Conservation (phyloP, 2,329 filamentous ascomycete species). For the Orbilia brochopaga region DNA sequence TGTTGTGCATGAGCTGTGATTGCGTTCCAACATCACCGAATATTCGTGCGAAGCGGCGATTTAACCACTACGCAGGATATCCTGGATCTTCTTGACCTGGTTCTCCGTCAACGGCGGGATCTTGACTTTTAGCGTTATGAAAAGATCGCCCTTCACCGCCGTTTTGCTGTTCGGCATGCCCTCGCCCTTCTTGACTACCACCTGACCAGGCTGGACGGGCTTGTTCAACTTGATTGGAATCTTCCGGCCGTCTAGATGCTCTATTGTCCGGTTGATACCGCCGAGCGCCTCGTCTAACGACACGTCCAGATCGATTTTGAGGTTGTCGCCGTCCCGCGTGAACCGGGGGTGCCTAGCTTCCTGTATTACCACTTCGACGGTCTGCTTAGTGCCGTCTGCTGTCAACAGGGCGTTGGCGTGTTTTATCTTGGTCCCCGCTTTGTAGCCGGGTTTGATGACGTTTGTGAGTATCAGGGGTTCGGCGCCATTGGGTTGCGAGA, state of each 20-base stretch:
- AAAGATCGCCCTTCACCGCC: slow-evolving; percentile 38
- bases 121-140: slow-evolving; percentile 44
- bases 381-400: slow-evolving; percentile 86
- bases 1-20: too few relatives aligned
- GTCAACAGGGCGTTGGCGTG: slow-evolving; percentile 97
- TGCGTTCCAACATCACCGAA: too few relatives aligned
- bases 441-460: slow-evolving; percentile 92
- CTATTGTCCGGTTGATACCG: slow-evolving; percentile 86
- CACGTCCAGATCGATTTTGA: slow-evolving; percentile 93
- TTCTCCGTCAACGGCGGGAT: slow-evolving; percentile 42
- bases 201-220: slow-evolving; percentile 41
- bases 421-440: slow-evolving; percentile 92
- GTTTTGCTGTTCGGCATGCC: slow-evolving; percentile 50
- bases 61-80: slow-evolving; percentile 28
- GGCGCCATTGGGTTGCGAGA: slow-evolving; percentile 94
- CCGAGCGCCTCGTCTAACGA: slow-evolving; percentile 93
- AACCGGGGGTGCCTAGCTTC: slow-evolving; percentile 96
- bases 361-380: slow-evolving; percentile 98
- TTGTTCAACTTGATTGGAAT: slow-evolving; percentile 40
- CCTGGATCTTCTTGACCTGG: slow-evolving; percentile 41
- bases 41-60: not conserved
- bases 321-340: slow-evolving; percentile 92
- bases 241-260: slow-evolving; percentile 80
- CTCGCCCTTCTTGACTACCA: slow-evolving; percentile 45
- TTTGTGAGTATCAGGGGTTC: slow-evolving; percentile 98